A percentile compares a stretch with the other conserved stretches of the same genome.
phyloP scores from a whole-genome alignment of 257 asterid genomes.

The Schizonepeta tenuifolia region DNA sequence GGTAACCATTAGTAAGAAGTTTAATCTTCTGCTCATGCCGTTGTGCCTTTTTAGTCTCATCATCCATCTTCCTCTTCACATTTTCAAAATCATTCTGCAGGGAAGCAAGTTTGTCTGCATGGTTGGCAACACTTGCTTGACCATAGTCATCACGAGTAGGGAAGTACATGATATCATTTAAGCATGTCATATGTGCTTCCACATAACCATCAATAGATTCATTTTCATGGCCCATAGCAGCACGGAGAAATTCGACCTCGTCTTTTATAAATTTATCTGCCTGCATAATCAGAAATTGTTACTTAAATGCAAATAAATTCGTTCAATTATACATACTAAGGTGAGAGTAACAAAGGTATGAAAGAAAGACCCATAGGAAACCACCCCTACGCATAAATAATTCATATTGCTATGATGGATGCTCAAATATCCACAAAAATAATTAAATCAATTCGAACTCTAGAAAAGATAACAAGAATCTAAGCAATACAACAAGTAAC shows the following conservation, averaged over 20 bases:
- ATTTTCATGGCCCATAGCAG: slow-evolving; percentile 87
- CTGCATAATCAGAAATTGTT: slow-evolving; percentile 45
- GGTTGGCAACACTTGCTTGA: slow-evolving; percentile 89
- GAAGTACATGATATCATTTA: slow-evolving; percentile 85
- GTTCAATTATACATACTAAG: neutral
- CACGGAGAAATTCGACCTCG: slow-evolving; percentile 60
- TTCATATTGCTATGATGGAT: neutral
- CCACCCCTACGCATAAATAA: neutral
- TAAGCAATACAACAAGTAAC: neutral
- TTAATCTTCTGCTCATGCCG: slow-evolving; percentile 84
- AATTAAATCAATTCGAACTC: neutral
- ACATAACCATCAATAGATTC: slow-evolving; percentile 76
- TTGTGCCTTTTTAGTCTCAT: slow-evolving; percentile 87
- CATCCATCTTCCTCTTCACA: slow-evolving; percentile 87
- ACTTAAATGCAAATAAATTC: neutral
- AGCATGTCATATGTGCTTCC: slow-evolving; percentile 82
- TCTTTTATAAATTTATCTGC: slow-evolving; percentile 72
- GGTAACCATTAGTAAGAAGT: slow-evolving; percentile 91
- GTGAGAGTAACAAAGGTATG: slow-evolving; percentile 2
- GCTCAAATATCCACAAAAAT: neutral
- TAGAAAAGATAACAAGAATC: neutral
- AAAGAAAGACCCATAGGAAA: slow-evolving; percentile 3
- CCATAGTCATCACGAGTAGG: slow-evolving; percentile 85
- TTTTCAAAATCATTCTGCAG: slow-evolving; percentile 83
- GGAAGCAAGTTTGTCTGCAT: slow-evolving; percentile 78